phyloP scores from a whole-genome alignment of 176 grass and related monocot genomes.

The Carex kokanica region DNA sequence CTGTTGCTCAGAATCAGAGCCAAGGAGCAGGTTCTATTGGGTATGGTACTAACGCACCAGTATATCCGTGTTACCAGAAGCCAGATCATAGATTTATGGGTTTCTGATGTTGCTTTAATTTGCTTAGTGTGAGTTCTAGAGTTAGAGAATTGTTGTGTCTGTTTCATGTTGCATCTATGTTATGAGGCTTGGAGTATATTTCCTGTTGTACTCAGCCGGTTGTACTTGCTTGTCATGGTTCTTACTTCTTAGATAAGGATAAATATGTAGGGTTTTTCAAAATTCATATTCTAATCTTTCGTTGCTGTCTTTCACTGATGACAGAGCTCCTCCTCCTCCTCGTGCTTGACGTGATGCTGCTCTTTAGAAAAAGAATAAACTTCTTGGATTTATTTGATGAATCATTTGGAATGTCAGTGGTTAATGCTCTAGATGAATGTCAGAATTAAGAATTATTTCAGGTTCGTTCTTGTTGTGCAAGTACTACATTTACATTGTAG shows the following conservation, averaged over 20 bases:
- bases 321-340: background rate
- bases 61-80: constrained; percentile 16
- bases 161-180: constrained; percentile 16
- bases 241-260: constrained; percentile 14
- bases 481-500: background rate
- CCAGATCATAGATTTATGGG: constrained; percentile 12
- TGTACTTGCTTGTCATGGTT: constrained; percentile 17
- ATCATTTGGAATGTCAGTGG: constrained; percentile 12
- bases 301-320: background rate
- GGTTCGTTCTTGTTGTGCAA: background rate
- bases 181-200: constrained; percentile 13
- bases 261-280: constrained; percentile 19
- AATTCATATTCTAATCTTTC: constrained; percentile 9
- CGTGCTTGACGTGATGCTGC: background rate
- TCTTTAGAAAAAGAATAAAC: background rate
- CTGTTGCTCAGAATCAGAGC: constrained; percentile 32
- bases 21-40: constrained; percentile 4
- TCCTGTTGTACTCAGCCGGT: constrained; percentile 21
- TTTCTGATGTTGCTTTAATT: constrained; percentile 20
- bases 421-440: constrained; percentile 4
- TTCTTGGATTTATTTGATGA: constrained; percentile 13
- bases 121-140: constrained; percentile 2
- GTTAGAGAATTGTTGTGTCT: background rate
- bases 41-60: background rate
- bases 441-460: background rate